Evolutionary conservation across 768 basidiomycete species (phyloP), one percentile per base, ranked within the genome.

Genomic region (Crepidotus variabilis): DNA sequence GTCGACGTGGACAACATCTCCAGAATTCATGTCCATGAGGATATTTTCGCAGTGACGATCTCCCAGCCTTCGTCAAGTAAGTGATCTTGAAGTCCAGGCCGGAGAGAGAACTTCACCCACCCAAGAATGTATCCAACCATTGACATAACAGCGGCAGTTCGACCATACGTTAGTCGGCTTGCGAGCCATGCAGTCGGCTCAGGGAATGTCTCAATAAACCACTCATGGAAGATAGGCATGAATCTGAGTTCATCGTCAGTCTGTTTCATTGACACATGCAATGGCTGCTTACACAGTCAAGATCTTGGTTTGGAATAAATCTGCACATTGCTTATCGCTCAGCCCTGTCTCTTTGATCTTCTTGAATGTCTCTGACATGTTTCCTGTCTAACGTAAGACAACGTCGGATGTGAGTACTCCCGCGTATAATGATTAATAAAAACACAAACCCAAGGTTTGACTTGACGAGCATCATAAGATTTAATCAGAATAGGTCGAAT

Each of bases 61-160:
- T 11, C 97, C 97, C n/a, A 99, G 78, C n/a, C 95, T 96, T 21
- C 47, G 8, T 33, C 54, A 23, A 35, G 33, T 32, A 5, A 20
- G 47, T 49, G 23, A 51, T 11, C 55, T 16, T 14, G 10, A 3
- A 54, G 20, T 20, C 7, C 48, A 24, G 20, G 6, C 18, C 5
- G 28, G 50, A 36, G 11, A 33, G 48, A 7, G 49, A 36, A 11
- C 46, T 9, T 43, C 21, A 53, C 86, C 54, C 60, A 96, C 94
- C 96, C 96, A 11, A 98, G 77, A 45, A 99, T 94, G 64, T 91
- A 96, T 10, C 97, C 97, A 20, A 98, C 91, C 91, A 99, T 98
- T 0, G 91, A 97, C 88, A 97, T 98, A 53, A 98, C 97, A 0
- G 96, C 97, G 0, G 90, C 83, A 0, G 96, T 97, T 45, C 96